Evolutionary conservation across 1,284 basidiomycete genomes (phyloP), one percentile per base, ranked within the genome.

Genomic region (Cutaneotrichosporon arboriforme): DNA sequence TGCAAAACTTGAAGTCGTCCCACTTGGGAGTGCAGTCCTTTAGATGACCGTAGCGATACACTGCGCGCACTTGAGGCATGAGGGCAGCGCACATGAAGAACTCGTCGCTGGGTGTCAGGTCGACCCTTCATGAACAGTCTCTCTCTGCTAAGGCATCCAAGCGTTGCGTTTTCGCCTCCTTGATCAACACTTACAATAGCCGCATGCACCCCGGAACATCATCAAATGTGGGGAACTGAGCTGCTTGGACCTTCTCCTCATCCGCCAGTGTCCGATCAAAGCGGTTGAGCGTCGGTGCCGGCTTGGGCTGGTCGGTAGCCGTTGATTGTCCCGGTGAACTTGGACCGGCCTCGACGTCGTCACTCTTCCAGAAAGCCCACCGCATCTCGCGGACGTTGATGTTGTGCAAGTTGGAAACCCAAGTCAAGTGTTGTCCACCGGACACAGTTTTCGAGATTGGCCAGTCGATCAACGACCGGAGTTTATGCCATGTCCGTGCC

Each of bases 1-100:
- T 78, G 76, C 94, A 98, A 76, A 89, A 96, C 76, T 97, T 97
- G 81, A 94, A 94, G 65, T 96, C 92, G 60, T 91, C 85, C 66
- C 86, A 81, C 70, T 94, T 92, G 49, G 80, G 79, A 0, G 77
- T 78, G 72, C 94, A 97, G 56, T 85, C 82, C 1, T 86, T 80
- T 64, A 87, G 81, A 46, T 83, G 79, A 4, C 94, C 94, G 63
- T 86, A 84, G 61, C 94, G 82, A 73, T 97, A 97, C 44, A 96
- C 77, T 3, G 86, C 85, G 62, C 85, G 87, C 52, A 93, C 74
- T 73, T 97, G 93, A 9, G 83, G 82, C 26, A 84, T 82, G 36
- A 96, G 80, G 38, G 85, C 91, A 68, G 87, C 84, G 72, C 89
- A 92, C 36, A 81, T 79, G 49, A 91, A 74, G 73, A 87, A 90